phyloP scores from a whole-genome alignment of 2,329 filamentous ascomycete genomes.

The Orbilia javanica region DNA sequence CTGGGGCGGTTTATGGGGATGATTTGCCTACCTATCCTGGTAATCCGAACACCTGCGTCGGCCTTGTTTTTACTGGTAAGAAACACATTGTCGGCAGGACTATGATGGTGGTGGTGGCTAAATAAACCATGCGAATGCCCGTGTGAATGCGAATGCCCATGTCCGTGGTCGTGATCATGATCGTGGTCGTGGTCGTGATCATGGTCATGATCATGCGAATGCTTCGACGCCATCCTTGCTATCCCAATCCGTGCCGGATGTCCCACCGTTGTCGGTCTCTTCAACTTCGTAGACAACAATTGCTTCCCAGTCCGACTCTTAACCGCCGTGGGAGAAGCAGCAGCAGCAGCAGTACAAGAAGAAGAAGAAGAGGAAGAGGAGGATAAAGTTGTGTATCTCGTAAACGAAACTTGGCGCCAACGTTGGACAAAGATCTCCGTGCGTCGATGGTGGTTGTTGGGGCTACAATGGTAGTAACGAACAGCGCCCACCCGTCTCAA shows the following conservation, averaged over 20 bases:
- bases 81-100: constrained; percentile 87
- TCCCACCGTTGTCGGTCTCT: constrained; percentile 20
- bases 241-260: constrained; percentile 18
- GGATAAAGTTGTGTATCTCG: not conserved
- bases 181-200: constrained; percentile 61
- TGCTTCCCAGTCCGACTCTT: constrained; percentile 1
- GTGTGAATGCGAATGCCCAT: constrained; percentile 66
- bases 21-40: constrained; percentile 71
- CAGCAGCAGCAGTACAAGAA: not conserved
- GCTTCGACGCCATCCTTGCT: constrained; percentile 62
- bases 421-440: constrained; percentile 46
- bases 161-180: constrained; percentile 62
- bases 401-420: constrained; percentile 32
- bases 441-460: constrained; percentile 16
- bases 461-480: not conserved
- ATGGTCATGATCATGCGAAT: constrained; percentile 63
- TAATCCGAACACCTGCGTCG: constrained; percentile 94
- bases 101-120: constrained; percentile 73
- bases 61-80: constrained; percentile 85
- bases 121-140: constrained; percentile 70
- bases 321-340: not conserved
- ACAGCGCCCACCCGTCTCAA: constrained; percentile 8
- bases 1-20: too few relatives aligned
- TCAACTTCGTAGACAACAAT: constrained; percentile 26
- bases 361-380: not conserved